Evolutionary conservation across 164 flowering plant genomes (phyloP).

Genomic region (Sedum album): DNA sequence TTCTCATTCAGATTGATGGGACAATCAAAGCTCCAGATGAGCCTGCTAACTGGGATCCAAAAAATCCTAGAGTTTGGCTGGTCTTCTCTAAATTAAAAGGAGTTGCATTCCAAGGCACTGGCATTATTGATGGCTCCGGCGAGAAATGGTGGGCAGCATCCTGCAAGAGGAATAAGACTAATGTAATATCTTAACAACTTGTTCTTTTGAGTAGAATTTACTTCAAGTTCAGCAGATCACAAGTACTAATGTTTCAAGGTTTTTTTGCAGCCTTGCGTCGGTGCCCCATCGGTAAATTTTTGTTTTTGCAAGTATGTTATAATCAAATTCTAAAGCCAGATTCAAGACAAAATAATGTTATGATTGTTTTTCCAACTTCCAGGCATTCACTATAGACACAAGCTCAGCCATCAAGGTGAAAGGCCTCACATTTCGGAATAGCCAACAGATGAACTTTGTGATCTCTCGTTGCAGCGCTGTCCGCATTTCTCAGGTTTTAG

Average conservation of each 20-base stretch:
- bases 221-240: neutral
- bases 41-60: slow-evolving; percentile 76
- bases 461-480: slow-evolving; percentile 52
- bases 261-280: slow-evolving; percentile 65
- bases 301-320: neutral
- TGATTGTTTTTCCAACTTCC: slow-evolving; percentile 14
- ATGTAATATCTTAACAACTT: slow-evolving; percentile 31
- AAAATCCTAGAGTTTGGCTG: slow-evolving; percentile 63
- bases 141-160: no score
- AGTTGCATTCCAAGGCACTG: slow-evolving; percentile 72
- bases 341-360: neutral
- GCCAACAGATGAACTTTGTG: slow-evolving; percentile 86
- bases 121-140: slow-evolving; percentile 77
- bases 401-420: slow-evolving; percentile 60
- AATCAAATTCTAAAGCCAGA: neutral
- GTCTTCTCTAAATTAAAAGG: slow-evolving; percentile 51
- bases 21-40: slow-evolving; percentile 80
- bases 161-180: slow-evolving; percentile 74
- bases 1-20: slow-evolving; percentile 54
- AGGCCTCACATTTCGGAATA: slow-evolving; percentile 65
- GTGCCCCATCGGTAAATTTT: slow-evolving; percentile 76
- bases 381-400: slow-evolving; percentile 87
- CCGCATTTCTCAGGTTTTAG: slow-evolving; percentile 34
- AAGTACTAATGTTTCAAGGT: slow-evolving; percentile 1
- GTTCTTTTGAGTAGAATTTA: neutral